A percentile compares a stretch with the other conserved stretches of the same genome.
Conservation (phyloP, 192 early-diverging fungal species). For the Coemansia guatemalensis region DNA sequence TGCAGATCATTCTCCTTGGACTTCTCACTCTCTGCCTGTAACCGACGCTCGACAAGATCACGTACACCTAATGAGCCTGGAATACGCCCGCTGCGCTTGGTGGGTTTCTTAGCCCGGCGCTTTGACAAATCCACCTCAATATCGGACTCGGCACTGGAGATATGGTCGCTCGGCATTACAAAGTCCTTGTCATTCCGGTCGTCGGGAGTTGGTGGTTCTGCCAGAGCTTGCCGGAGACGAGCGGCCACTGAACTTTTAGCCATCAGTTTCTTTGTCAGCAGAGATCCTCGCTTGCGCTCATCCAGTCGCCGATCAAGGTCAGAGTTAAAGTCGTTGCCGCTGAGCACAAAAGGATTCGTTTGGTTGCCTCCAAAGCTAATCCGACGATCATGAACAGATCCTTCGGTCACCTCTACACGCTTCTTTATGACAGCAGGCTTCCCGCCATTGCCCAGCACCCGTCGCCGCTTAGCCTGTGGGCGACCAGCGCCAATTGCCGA, state of each 20-base stretch:
- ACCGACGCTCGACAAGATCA: constrained; percentile 32
- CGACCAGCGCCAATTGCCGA: neutral
- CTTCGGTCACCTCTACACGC: constrained; percentile 24
- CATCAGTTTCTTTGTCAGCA: constrained; percentile 19
- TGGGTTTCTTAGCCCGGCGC: neutral
- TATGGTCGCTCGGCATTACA: constrained; percentile 19
- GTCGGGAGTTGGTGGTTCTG: constrained; percentile 30
- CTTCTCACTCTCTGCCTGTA: neutral
- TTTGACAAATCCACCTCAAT: neutral
- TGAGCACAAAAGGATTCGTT: constrained; percentile 42
- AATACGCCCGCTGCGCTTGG: constrained; percentile 11
- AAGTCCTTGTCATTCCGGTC: constrained; percentile 40
- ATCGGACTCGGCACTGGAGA: constrained; percentile 9
- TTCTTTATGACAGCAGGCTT: neutral
- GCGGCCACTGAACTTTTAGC: constrained; percentile 41
- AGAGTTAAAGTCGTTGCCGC: constrained; percentile 39
- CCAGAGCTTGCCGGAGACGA: constrained; percentile 22
- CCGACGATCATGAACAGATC: constrained; percentile 49
- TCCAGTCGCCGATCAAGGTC: constrained; percentile 33
- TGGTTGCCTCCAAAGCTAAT: constrained; percentile 43
- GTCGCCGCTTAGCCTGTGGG: constrained; percentile 17
- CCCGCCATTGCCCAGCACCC: constrained; percentile 19
- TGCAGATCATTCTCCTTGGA: neutral
- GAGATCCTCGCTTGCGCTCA: constrained; percentile 3
- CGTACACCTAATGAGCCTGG: constrained; percentile 43